Conservation (phyloP, 345 rosid genomes). For the Aurinia saxatilis region DNA sequence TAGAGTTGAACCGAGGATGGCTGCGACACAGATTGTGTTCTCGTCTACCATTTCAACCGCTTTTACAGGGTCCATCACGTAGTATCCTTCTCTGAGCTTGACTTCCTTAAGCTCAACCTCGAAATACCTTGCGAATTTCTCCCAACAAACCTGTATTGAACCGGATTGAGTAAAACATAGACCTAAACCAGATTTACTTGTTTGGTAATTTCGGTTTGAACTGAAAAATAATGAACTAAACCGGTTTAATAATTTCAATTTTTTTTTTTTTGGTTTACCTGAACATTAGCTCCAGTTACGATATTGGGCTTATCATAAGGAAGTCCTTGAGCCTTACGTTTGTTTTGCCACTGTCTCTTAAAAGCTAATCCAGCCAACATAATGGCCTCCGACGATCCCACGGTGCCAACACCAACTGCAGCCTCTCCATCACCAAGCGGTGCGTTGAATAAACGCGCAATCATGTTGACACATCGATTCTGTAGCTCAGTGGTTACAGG, state of each 20-base stretch:
- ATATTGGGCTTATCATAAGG: no score
- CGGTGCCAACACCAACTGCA: constrained; percentile 40
- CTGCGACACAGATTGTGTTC: no score
- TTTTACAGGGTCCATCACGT: constrained; percentile 40
- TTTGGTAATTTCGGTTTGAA: no score
- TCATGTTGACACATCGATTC: constrained; percentile 19
- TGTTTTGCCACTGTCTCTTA: constrained; percentile 43
- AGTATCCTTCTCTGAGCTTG: constrained; percentile 42
- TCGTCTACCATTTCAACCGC: no score
- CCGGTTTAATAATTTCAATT: constrained; percentile 28
- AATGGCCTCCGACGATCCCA: constrained; percentile 43
- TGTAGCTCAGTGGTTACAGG: constrained; percentile 46
- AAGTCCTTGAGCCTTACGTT: constrained; percentile 28
- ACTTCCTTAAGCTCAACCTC: no score
- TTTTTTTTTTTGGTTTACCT: no score
- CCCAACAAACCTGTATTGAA: constrained; percentile 39
- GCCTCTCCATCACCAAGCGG: constrained; percentile 39
- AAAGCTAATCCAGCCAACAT: constrained; percentile 43
- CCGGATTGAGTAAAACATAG: background rate
- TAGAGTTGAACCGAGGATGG: constrained; percentile 39
- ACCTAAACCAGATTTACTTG: no score
- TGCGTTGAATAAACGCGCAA: constrained; percentile 10
- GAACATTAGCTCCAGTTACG: no score
- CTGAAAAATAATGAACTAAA: background rate
- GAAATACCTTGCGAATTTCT: no score